Evolutionary conservation across 176 grass and related monocot genomes (phyloP), one percentile per base, ranked within the genome.

Genomic region (Bolboschoenus planiculmis): DNA sequence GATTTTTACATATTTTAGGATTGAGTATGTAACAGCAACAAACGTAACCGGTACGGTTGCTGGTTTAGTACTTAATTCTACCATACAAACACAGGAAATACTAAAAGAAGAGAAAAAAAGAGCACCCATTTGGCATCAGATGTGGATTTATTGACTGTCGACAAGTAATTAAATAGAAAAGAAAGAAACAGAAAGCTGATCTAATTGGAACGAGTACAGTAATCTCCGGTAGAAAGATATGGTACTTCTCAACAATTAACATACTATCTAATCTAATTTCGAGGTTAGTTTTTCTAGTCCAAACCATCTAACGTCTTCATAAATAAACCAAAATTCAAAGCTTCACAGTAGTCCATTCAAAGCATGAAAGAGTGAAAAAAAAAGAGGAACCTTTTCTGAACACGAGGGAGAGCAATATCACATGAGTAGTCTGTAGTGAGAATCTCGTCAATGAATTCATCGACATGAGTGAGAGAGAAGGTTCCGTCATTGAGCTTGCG

Each of bases 391-490:
- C 90, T 91, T 85, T 93, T 98, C 84, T 98, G 96, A 34, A 98
- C 87, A n/a, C 96, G 96, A 9, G 96, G 96, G 1, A 98, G 87
- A 55, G 92, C 96, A 34, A 91, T 85, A 35, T 98, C 96, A 20
- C 91, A 98, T 26, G 90, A 91, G 79, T 92, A 98, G 55, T 98
- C 96, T 31, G 84, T 95, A 29, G 90, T 98, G 18, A 98, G 85
- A 24, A 95, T 82, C 58, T 98, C 96, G n/a, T 98, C 92, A 6
- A 98, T 98, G 74, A 95, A 89, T 55, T 98, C 90, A 34, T 98
- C 95, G 8, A 98, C 86, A 62, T 98, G 90, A 31, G 85, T 95
- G 66, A 93, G 73, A 13, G 64, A 85, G 76, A 93, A 98, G 9
- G 58, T 82, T 81, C 92, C 96, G 31, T 98, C 92, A 20, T 73